Evolutionary conservation across 306 rosid genomes (phyloP).

Genomic region (Lathyrus tuberosus): DNA sequence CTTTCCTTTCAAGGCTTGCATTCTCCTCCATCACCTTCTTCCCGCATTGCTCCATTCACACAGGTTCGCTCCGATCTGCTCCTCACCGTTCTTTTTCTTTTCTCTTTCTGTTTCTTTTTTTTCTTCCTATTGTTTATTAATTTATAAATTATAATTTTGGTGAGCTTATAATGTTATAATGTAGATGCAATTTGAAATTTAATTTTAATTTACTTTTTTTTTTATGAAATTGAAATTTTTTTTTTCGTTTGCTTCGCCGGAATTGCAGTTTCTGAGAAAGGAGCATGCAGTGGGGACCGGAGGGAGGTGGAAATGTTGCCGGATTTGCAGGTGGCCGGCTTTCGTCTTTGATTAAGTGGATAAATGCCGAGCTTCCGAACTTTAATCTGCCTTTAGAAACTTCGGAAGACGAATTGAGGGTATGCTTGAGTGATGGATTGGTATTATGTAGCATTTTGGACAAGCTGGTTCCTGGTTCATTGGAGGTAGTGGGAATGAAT

Average conservation of each 20-base stretch:
- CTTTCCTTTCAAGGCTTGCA: slow-evolving; percentile 2
- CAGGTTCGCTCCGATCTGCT: slow-evolving; percentile 49
- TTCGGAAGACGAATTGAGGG: slow-evolving; percentile 78
- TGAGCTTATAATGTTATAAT: slow-evolving; percentile 35
- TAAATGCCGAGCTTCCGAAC: slow-evolving; percentile 74
- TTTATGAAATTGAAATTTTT: background rate
- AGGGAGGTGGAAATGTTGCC: slow-evolving; percentile 40
- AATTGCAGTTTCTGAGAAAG: slow-evolving; percentile 16
- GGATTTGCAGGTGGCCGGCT: slow-evolving; percentile 45
- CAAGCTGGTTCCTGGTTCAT: slow-evolving; percentile 67
- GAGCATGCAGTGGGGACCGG: slow-evolving; percentile 61
- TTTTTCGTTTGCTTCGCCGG: background rate
- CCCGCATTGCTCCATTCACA: slow-evolving; percentile 37
- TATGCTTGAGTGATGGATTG: slow-evolving; percentile 75
- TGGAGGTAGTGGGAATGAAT: slow-evolving; percentile 55
- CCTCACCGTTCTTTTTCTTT: background rate
- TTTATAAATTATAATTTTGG: background rate
- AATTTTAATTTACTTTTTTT: background rate
- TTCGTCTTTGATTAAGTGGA: slow-evolving; percentile 72
- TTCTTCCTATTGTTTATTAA: background rate
- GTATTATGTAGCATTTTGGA: slow-evolving; percentile 75
- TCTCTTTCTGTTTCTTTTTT: background rate
- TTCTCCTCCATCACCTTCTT: slow-evolving; percentile 23
- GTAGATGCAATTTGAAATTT: slow-evolving; percentile 40
- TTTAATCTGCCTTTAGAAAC: slow-evolving; percentile 68